Evolutionary conservation across 176 grass and related monocot species (phyloP), one percentile per base, ranked within the genome.

Genomic region (Triticum dicoccoides): DNA sequence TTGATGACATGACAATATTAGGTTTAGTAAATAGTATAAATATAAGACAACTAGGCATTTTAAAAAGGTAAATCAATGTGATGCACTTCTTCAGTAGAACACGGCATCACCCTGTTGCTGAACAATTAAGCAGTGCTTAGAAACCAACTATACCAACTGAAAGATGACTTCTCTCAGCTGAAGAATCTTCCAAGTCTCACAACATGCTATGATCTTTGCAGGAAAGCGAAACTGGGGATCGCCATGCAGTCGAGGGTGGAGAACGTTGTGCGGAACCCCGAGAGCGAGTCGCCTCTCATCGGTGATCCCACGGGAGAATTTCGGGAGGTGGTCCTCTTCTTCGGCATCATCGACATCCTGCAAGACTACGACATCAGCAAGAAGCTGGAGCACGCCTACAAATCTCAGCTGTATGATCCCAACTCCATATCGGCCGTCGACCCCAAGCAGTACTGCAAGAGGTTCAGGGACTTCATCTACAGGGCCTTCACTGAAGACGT

Each of bases 331-430:
- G 77, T 97, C 23, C 77, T 95, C 33, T 97, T 92, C 83, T 97
- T 97, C 23, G 95, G 95, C 61, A 97, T 95, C 62, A 97, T 97
- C 33, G 95, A 97, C 62, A 97, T 97, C 82, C 85, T 97, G 6
- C 95, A 97, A 79, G 95, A 97, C 56, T 97, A 95, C 35, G 95
- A 95, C 25, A 95, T 95, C 17, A 97, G 94, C 54, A 97, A 97
- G 86, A 97, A 97, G 78, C 95, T 97, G 14, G 95, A 97, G 30
- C 95, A 97, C 34, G 95, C 95, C 5, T 97, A 94, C 74, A 97
- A 97, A 75, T 97, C 95, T 24, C 90, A 92, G 85, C 92, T 92
- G 54, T 92, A 94, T 38, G 95, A 77, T 76, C 73, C 83, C 41
- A 85, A 85, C 33, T 97, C 95, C 34, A 97, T 97, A 88, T 97